Percentiles rank a stretch among this genome's conserved stretches.
Evolutionary conservation across 768 basidiomycete species (phyloP).

Genomic region (Pluteus cervinus): DNA sequence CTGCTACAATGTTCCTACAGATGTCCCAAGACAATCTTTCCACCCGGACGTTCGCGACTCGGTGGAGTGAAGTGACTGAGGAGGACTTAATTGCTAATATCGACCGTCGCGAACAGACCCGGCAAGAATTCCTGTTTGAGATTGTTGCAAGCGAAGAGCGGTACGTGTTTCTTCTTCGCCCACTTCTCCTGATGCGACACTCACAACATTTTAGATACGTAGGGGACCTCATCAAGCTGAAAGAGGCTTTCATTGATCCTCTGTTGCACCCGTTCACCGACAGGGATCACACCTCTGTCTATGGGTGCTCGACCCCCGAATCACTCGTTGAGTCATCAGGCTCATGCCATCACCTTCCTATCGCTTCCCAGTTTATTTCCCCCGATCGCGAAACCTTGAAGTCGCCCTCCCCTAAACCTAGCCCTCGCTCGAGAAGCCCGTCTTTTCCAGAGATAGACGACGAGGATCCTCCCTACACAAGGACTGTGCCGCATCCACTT

Average conservation of each 20-base stretch:
- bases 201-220: conserved; percentile 64
- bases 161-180: conserved; percentile 37
- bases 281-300: conserved; percentile 44
- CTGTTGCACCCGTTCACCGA: conserved; percentile 80
- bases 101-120: conserved; percentile 85
- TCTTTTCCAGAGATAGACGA: conserved; percentile 40
- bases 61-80: conserved; percentile 93
- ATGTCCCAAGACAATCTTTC: conserved; percentile 71
- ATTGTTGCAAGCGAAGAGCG: conserved; percentile 95
- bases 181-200: conserved; percentile 3
- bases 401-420: conserved; percentile 42
- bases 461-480: conserved; percentile 59
- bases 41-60: too few relatives aligned
- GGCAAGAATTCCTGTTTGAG: conserved; percentile 95
- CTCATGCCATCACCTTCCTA: conserved; percentile 70
- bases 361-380: conserved; percentile 89
- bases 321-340: conserved; percentile 66
- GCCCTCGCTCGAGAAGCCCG: conserved; percentile 19
- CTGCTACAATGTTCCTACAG: conserved; percentile 76
- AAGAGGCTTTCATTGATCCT: conserved; percentile 88
- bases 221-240: conserved; percentile 83
- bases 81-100: conserved; percentile 91
- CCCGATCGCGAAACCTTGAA: too few relatives aligned
- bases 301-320: conserved; percentile 54
- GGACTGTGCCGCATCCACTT: conserved; percentile 71